A percentile compares a stretch with the other conserved stretches of the same genome.
These are phyloP conservation scores for Trichoderma oligosporum DNA, from an alignment of 2,329 filamentous ascomycete genomes.

Conservation along the genomic window DNA sequence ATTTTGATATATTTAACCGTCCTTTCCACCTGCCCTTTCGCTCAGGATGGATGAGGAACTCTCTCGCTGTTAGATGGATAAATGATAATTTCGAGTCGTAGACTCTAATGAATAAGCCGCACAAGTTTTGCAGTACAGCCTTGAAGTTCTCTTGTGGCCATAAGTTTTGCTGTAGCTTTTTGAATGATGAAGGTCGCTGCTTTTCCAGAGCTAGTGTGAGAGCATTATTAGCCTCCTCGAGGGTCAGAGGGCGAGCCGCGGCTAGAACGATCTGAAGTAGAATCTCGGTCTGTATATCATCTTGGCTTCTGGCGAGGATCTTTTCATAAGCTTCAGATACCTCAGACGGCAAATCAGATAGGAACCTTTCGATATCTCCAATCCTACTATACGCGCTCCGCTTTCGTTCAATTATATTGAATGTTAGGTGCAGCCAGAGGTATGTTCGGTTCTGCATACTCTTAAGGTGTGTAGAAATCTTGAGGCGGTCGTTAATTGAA, in stretches of 20 bases:
- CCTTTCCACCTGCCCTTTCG: constrained; percentile 1
- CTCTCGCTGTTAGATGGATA: constrained; percentile 14
- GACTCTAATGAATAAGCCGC: constrained; percentile 11
- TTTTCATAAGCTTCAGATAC: constrained; percentile 28
- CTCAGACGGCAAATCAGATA: constrained; percentile 22
- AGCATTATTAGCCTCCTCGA: constrained; percentile 10
- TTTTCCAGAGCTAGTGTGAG: neutral
- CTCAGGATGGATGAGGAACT: constrained; percentile 14
- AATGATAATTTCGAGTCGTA: constrained; percentile 6
- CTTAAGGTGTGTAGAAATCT: constrained; percentile 29
- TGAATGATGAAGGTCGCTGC: neutral
- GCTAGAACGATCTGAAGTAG: constrained; percentile 8
- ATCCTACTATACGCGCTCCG: constrained; percentile 18
- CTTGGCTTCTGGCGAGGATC: constrained; percentile 22
- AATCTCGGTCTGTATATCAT: neutral
- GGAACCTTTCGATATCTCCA: constrained; percentile 16
- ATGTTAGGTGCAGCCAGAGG: constrained; percentile 37
- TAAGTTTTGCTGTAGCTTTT: neutral
- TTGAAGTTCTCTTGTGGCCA: constrained; percentile 6
- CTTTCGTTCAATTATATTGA: constrained; percentile 31
- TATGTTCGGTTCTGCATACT: constrained; percentile 35
- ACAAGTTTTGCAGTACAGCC: neutral
- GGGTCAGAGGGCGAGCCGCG: constrained; percentile 6
- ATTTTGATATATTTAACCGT: neutral
- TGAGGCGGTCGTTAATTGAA: constrained; percentile 15